These are phyloP conservation scores for Yarrowia yakushimensis DNA, from an alignment of 805 yeast genomes.

Conservation along the genomic window DNA sequence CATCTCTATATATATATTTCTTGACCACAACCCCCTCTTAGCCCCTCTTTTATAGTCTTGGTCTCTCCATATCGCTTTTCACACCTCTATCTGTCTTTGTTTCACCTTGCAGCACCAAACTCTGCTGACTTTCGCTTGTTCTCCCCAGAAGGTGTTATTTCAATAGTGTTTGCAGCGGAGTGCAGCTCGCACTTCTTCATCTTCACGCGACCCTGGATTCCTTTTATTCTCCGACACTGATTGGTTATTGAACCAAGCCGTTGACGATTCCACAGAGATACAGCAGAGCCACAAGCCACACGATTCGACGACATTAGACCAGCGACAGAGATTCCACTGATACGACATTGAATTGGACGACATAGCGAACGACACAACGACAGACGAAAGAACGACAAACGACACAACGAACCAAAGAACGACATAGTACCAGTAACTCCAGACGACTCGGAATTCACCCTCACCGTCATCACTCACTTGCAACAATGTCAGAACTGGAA, in stretches of 20 bases:
- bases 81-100: neutral
- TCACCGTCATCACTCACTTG: neutral
- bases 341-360: too few species aligned
- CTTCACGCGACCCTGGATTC: constrained; percentile 19
- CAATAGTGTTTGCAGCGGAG: neutral
- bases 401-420: neutral
- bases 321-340: too few species aligned
- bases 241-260: too few species aligned
- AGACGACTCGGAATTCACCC: neutral
- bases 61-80: neutral
- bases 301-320: too few species aligned
- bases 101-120: neutral
- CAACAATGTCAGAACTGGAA: constrained; percentile 8
- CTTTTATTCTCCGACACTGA: too few species aligned
- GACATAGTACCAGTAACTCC: neutral
- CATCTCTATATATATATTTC: too few species aligned
- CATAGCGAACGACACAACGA: too few species aligned
- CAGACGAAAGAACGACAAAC: too few species aligned
- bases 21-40: too few species aligned
- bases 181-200: constrained; percentile 5
- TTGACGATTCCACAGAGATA: too few species aligned
- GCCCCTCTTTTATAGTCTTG: too few species aligned
- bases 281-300: too few species aligned
- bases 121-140: constrained; percentile 1
- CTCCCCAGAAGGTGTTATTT: neutral